Evolutionary conservation across 2,329 filamentous ascomycete species (phyloP), one percentile per base, ranked within the genome.

Genomic region (Penicillium sp.): DNA sequence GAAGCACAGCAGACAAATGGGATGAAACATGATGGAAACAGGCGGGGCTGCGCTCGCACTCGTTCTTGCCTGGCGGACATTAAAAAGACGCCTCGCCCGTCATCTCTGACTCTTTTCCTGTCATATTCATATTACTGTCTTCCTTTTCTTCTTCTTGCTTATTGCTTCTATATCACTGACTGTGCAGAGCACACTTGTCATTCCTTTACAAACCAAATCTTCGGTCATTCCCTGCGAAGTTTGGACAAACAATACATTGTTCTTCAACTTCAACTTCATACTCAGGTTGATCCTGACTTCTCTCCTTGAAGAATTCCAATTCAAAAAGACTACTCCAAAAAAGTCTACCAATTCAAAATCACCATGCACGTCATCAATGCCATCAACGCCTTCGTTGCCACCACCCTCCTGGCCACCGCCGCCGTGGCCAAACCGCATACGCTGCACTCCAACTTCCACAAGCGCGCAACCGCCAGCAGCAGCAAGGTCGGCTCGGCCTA

Each of bases 351-450:
- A n/a, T 33, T 33, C 28, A 33, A 33, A 33, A n/a, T 42, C 47
- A 71, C 64, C 63, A 75, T 75, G 73, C 71, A 71, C 59, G 71
- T 69, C 56, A 69, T 72, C 65, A 71, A 68, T 57, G 60, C 66
- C 56, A 69, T 72, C 65, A 71, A 68, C 58, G 60, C 66, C 50
- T 56, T 73, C 50, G 56, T 73, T 47, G 62, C 68, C 30, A 67
- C 28, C 28, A 30, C 28, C 28, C 7, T 9, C 28, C 53, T 75
- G 61, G 72, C 70, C 55, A 64, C 68, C 56, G 58, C 68, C 5
- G 65, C 66, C 43, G 52, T 75, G 43, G 72, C 71, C 38, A 61
- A 62, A 43, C 73, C 73, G 21, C 58, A 59, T 50, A 58, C 64
- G 33, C 45, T 49, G 14, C 48, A 61, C n/a, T 14, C 52, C 11